Conservation (phyloP, 1,284 basidiomycete genomes). For the Melampsora larici-populina region DNA sequence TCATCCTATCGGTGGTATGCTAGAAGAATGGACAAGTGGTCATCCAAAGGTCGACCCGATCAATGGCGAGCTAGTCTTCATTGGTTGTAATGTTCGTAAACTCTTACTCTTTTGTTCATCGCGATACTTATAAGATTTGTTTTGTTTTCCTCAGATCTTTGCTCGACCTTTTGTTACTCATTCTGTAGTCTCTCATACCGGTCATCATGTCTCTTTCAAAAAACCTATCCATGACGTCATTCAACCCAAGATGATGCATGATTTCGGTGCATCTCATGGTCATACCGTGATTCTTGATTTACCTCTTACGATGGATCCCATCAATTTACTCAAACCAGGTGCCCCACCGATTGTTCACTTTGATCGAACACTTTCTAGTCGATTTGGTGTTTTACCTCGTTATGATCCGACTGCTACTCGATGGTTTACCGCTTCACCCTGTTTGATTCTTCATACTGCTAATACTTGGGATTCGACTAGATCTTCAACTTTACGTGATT, state of each 20-base stretch:
- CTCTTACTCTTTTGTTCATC: no score
- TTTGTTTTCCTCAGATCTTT: slow-evolving; percentile 56
- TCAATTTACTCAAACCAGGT: slow-evolving; percentile 53
- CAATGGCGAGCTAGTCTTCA: slow-evolving; percentile 56
- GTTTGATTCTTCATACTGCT: slow-evolving; percentile 59
- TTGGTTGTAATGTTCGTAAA: no score
- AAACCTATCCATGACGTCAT: slow-evolving; percentile 48
- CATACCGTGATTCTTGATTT: slow-evolving; percentile 58
- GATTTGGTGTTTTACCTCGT: slow-evolving; percentile 58
- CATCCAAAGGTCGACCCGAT: slow-evolving; percentile 58
- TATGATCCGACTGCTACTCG: slow-evolving; percentile 51
- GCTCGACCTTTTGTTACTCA: slow-evolving; percentile 53
- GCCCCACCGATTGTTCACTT: slow-evolving; percentile 58
- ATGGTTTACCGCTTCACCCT: slow-evolving; percentile 56
- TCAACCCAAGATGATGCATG: slow-evolving; percentile 58
- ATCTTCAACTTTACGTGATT: not conserved
- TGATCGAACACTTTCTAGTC: slow-evolving; percentile 54
- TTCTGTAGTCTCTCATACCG: slow-evolving; percentile 38
- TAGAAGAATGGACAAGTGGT: slow-evolving; percentile 58
- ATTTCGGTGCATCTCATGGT: slow-evolving; percentile 55
- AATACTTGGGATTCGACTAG: slow-evolving; percentile 57
- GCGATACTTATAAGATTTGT: no score
- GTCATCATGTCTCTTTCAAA: slow-evolving; percentile 45
- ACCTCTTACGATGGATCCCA: slow-evolving; percentile 57
- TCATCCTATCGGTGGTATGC: slow-evolving; percentile 48